Evolutionary conservation across 192 early-diverging fungal species (phyloP).

Genomic region (Coemansia sp.): DNA sequence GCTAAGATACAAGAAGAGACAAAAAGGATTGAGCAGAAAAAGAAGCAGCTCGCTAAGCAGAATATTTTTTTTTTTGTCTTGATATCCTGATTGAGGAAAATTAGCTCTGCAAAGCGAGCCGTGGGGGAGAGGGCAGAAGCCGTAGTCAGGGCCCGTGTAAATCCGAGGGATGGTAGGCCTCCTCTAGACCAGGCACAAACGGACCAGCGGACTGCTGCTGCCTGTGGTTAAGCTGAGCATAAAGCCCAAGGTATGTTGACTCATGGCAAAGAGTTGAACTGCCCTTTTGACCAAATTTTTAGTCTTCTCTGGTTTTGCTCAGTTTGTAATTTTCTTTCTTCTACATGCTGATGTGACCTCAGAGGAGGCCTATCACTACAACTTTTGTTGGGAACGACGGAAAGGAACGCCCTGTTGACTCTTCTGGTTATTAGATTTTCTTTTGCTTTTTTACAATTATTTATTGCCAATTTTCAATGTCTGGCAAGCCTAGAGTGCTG

Average conservation of each 20-base stretch:
- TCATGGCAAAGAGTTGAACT: neutral
- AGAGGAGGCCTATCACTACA: neutral
- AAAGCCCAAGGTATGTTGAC: neutral
- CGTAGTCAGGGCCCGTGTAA: neutral
- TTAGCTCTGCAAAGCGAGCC: neutral
- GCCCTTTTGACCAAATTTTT: no score
- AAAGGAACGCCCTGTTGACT: neutral
- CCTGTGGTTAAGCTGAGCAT: neutral
- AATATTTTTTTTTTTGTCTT: neutral
- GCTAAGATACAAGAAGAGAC: neutral
- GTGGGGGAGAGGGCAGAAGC: neutral
- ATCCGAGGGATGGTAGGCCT: neutral
- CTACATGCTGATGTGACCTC: conserved; percentile 3
- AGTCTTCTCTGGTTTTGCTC: neutral
- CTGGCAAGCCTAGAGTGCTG: conserved; percentile 16
- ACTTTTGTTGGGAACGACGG: neutral
- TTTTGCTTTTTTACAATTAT: conserved; percentile 1
- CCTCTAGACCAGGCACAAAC: neutral
- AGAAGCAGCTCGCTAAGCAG: neutral
- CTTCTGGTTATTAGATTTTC: conserved; percentile 3
- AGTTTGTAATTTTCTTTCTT: neutral
- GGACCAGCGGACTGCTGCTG: neutral
- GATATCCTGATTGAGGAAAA: neutral
- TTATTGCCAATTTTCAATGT: conserved; percentile 7
- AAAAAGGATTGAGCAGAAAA: neutral